phyloP scores from a whole-genome alignment of 2,329 filamentous ascomycete species.

The Shiraia sp. region DNA sequence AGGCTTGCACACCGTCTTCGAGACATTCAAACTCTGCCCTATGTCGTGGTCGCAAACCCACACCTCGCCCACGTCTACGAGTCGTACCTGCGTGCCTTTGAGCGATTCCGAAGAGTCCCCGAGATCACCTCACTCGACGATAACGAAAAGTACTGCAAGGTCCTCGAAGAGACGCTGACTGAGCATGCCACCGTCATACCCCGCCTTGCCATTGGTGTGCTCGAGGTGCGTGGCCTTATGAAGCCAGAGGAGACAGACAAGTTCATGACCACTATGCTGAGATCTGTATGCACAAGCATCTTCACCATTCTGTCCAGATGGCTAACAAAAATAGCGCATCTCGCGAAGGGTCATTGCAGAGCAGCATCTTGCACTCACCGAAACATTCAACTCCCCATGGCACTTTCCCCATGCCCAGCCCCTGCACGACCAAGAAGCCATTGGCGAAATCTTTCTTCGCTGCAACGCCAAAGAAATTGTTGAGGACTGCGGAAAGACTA shows the following conservation, averaged over 20 bases:
- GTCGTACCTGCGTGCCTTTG: constrained; percentile 95
- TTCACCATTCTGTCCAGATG: too few relatives aligned
- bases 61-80: constrained; percentile 96
- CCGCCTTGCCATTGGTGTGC: constrained; percentile 88
- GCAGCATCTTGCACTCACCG: constrained; percentile 91
- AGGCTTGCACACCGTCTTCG: constrained; percentile 92
- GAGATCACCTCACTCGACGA: constrained; percentile 86
- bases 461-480: constrained; percentile 91
- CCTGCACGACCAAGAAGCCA: constrained; percentile 73
- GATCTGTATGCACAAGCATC: constrained; percentile 67
- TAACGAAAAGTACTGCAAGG: constrained; percentile 83
- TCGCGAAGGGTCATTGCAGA: constrained; percentile 96
- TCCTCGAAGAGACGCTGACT: constrained; percentile 77
- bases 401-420: constrained; percentile 79
- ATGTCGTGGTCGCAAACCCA: constrained; percentile 92
- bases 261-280: constrained; percentile 92
- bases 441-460: constrained; percentile 92
- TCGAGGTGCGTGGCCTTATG: constrained; percentile 86
- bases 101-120: constrained; percentile 79
- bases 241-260: constrained; percentile 79
- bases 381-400: constrained; percentile 89
- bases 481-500: constrained; percentile 76
- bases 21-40: constrained; percentile 95
- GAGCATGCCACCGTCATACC: constrained; percentile 94
- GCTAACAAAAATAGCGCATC: constrained; percentile 66